Evolutionary conservation across 2,329 filamentous ascomycete species (phyloP).

Genomic region (Ascochyta rabiei): DNA sequence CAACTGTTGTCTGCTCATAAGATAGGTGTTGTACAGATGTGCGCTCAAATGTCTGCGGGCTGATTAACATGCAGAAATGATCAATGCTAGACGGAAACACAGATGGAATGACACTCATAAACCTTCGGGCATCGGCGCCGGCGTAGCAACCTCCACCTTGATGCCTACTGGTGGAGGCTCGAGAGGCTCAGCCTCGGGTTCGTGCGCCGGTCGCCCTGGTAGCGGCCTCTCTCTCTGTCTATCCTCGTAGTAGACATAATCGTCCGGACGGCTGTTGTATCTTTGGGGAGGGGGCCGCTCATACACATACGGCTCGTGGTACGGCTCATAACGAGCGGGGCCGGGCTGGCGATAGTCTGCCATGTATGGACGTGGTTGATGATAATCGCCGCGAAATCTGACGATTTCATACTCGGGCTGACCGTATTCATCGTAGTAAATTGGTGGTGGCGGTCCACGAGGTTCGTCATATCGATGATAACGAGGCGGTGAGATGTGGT

Average conservation of each 20-base stretch:
- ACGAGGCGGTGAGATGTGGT: slow-evolving; percentile 37
- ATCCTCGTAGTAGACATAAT: slow-evolving; percentile 44
- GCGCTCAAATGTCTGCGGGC: neutral
- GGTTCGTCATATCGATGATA: slow-evolving; percentile 38
- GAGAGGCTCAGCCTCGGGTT: slow-evolving; percentile 5
- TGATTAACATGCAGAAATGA: too few species aligned
- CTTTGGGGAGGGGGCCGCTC: slow-evolving; percentile 34
- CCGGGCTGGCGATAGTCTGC: slow-evolving; percentile 21
- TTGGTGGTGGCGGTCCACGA: slow-evolving; percentile 31
- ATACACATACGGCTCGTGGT: slow-evolving; percentile 41
- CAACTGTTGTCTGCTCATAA: neutral
- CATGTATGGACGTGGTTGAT: slow-evolving; percentile 27
- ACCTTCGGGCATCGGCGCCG: slow-evolving; percentile 4
- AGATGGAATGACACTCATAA: neutral
- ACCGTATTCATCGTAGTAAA: slow-evolving; percentile 44
- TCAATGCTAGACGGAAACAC: neutral
- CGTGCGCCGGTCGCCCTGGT: slow-evolving; percentile 10
- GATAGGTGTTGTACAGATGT: slow-evolving; percentile 1
- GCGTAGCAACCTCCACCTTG: slow-evolving; percentile 14
- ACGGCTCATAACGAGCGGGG: slow-evolving; percentile 35
- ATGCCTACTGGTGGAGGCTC: slow-evolving; percentile 11
- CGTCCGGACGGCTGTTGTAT: slow-evolving; percentile 31
- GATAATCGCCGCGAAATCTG: slow-evolving; percentile 36
- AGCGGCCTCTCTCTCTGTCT: slow-evolving; percentile 31
- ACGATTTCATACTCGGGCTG: slow-evolving; percentile 42